A percentile compares a stretch with the other conserved stretches of the same genome.
These are phyloP conservation scores for Pichia sp. DNA, from an alignment of 1,139 yeast species.

Conservation along the genomic window DNA sequence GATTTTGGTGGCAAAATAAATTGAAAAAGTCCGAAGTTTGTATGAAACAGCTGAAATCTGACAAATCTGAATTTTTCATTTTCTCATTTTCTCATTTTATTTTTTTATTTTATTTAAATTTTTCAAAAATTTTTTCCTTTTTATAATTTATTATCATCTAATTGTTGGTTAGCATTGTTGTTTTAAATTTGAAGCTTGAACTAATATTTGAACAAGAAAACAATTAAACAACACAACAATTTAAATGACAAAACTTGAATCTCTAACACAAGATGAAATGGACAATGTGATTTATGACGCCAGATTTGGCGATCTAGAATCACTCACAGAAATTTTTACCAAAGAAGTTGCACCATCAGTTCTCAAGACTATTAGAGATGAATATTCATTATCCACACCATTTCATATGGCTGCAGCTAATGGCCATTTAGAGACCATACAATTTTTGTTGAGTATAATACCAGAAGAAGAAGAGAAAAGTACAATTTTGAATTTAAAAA, in stretches of 20 bases:
- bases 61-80: neutral
- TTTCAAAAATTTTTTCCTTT: neutral
- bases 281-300: slow-evolving; percentile 79
- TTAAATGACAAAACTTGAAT: slow-evolving; percentile 23
- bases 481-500: slow-evolving; percentile 46
- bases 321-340: slow-evolving; percentile 57
- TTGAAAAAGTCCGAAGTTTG: no score
- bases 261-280: slow-evolving; percentile 64
- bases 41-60: no score
- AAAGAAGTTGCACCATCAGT: slow-evolving; percentile 49
- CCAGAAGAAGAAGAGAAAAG: slow-evolving; percentile 38
- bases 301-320: slow-evolving; percentile 78
- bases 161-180: no score
- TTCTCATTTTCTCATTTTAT: neutral
- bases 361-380: slow-evolving; percentile 52
- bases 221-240: neutral
- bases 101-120: neutral
- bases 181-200: no score
- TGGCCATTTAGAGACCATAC: slow-evolving; percentile 71
- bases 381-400: slow-evolving; percentile 63
- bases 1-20: no score
- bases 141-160: neutral
- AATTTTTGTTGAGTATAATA: slow-evolving; percentile 51
- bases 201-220: no score
- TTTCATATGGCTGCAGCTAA: slow-evolving; percentile 95